Base-by-base conservation (phyloP, 768 basidiomycete species). In the Strobilomyces dryophilus region DNA sequence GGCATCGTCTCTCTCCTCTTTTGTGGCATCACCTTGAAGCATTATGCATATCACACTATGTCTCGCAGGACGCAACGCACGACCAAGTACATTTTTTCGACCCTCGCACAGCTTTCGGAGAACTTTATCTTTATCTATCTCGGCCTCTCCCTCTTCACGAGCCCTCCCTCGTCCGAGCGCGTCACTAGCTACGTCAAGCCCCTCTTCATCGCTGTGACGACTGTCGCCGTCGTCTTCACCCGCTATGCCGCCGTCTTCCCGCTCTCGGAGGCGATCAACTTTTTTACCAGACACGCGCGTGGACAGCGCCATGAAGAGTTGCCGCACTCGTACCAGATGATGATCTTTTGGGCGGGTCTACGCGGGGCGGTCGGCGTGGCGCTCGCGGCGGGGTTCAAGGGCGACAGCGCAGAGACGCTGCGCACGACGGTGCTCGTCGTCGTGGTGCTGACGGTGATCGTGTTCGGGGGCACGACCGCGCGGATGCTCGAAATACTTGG, bases 1-100 rank as follows among this genome's bases (percentile, higher is more conserved):
- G 95, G 97, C 46, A 98, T 98, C 70, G 95, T 98, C 41, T 97
- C 95, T 4, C 82, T 98, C 37, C 84, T 98, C 42, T 98, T 99
- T 76, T 98, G 95, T 67, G 95, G 97, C 54, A 97, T 99, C 68
- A 99, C 97, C 4, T 80, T 99, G 61, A 99, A 99, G 72, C 97
- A 99, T 67, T 98, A 99, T 65, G 97, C 95, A n/a, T 98, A 97
- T 67, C 97, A 98, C 74, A 98, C 94, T 47, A 99, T 99, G 97
- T 95, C 93, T 10, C 84, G 83, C 26, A 82, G 91, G 49, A 98
- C 97, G 0, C 97, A 98, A 66, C 82, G 90, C 42, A 88, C 94
- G 12, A 92, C 87, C 27, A 95, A 95, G 71, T 97, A 95, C 76
- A 91, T 98, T 54, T 99, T 98, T 73, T 85, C 87, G 9, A 91